Base-by-base conservation (phyloP, 371 early-diverging fungal genomes). In the Mortierella sp. region DNA sequence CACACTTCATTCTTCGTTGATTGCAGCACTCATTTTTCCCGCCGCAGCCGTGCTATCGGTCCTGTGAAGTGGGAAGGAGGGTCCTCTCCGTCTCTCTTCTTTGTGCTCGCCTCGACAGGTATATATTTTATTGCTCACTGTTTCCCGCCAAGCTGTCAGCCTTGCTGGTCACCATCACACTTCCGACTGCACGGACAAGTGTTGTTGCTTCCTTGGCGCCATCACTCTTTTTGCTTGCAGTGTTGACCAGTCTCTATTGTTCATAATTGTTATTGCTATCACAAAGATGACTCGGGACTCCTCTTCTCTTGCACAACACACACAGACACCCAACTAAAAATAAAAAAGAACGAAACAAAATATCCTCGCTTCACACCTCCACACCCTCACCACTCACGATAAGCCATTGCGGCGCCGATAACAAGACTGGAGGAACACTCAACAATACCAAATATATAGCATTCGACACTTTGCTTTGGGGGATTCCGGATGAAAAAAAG, bases 281-380 rank as follows among this genome's bases (percentile, higher is more conserved):
- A 59, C 28, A 64, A 64, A 64, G 9, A 64, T 64, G 64, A 64
- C 64, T 64, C 64, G 64, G 64, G 64, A 37, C 64, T 64, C 64
- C 21, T 21, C 21, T 14, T 37, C 34, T 8, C 64, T 31, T 16
- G 13, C 26, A 5, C 28, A 8, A 57, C 57, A 10, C 28, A 13
- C 57, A 9, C 54, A n/a, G n/a, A n/a, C 54, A 21, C 24, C 28
- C 14, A 8, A 64, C 64, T 64, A 64, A 64, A 64, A 64, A 64
- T 64, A 64, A 64, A 53, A 53, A 53, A 24, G 24, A 24, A 54
- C 24, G 24, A 54, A 54, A 54, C 24, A n/a, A 54, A 24, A 40
- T 40, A 6, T 2, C 43, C 43, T 2, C 43, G 6, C 50, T 28
- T 19, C 61, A 31, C 31, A 11, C 61, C 6, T 28, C 0, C 37